These are phyloP conservation scores for Termitomyces sp. DNA, from an alignment of 768 basidiomycete species.

Conservation along the genomic window DNA sequence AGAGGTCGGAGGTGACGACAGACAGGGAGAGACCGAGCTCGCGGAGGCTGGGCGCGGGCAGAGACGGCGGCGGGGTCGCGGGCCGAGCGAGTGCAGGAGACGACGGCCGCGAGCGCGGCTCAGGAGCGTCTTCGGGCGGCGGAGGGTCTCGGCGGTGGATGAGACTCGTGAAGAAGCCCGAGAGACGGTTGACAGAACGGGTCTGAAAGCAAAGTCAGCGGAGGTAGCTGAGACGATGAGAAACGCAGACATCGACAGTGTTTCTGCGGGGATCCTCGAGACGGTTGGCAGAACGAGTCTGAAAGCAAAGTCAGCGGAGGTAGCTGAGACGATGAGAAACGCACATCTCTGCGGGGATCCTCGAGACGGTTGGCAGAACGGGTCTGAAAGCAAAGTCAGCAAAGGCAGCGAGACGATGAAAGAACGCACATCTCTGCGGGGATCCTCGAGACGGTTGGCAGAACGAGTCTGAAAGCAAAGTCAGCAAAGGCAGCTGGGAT, in stretches of 20 bases:
- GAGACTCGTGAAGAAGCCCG: conserved; percentile 79
- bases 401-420: no score
- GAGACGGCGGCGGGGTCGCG: conserved; percentile 62
- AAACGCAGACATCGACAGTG: conserved; percentile 46
- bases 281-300: no score
- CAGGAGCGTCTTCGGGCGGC: conserved; percentile 29
- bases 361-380: no score
- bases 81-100: conserved; percentile 54
- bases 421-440: no score
- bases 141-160: conserved; percentile 64
- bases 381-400: no score
- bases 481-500: not conserved
- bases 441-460: conserved; percentile 65
- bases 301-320: no score
- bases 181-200: conserved; percentile 66
- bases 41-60: conserved; percentile 64
- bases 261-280: no score
- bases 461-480: conserved; percentile 30
- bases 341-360: no score
- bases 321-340: no score
- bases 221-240: not conserved
- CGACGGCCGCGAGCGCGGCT: conserved; percentile 41
- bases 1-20: conserved; percentile 60
- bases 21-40: conserved; percentile 75
- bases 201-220: conserved; percentile 9